phyloP scores from a whole-genome alignment of 2,329 filamentous ascomycete species.

The Venturia oleaginea region DNA sequence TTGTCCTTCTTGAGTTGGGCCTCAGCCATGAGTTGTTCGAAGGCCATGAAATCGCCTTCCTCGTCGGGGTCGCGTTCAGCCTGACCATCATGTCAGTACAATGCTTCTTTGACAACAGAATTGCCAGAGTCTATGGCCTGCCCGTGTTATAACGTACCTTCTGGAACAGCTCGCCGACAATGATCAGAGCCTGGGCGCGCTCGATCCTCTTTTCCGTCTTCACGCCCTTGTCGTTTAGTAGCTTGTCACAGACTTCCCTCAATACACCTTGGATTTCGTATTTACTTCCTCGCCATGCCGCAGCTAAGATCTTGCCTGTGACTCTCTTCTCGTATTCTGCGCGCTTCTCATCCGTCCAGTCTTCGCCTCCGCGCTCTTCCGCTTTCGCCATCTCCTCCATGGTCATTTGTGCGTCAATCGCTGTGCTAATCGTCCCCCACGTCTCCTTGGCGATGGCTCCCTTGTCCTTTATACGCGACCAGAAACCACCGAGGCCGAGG shows the following conservation, averaged over 20 bases:
- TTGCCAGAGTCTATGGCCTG: background rate
- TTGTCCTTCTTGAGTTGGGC: constrained; percentile 89
- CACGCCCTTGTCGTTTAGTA: constrained; percentile 72
- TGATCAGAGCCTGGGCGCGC: constrained; percentile 77
- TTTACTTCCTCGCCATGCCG: constrained; percentile 91
- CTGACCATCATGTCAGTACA: constrained; percentile 37
- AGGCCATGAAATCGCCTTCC: constrained; percentile 97
- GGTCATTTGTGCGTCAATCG: constrained; percentile 93
- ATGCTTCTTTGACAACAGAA: background rate
- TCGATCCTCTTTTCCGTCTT: constrained; percentile 78
- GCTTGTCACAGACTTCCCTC: constrained; percentile 84
- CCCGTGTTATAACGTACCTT: constrained; percentile 50
- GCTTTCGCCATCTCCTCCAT: constrained; percentile 98
- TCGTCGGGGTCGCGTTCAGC: constrained; percentile 85
- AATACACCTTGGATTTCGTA: constrained; percentile 97
- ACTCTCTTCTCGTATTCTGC: constrained; percentile 91
- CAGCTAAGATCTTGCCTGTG: constrained; percentile 94
- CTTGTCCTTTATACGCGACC: constrained; percentile 90
- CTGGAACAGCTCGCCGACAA: constrained; percentile 81
- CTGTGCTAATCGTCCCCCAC: constrained; percentile 93
- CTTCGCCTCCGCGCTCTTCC: constrained; percentile 89
- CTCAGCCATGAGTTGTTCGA: constrained; percentile 95
- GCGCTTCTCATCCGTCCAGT: constrained; percentile 97
- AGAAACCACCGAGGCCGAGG: constrained; percentile 91
- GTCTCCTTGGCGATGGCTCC: constrained; percentile 95